A percentile compares a stretch with the other conserved stretches of the same genome.
phyloP scores from a whole-genome alignment of 345 rosid species.

The Gossypium bickii region DNA sequence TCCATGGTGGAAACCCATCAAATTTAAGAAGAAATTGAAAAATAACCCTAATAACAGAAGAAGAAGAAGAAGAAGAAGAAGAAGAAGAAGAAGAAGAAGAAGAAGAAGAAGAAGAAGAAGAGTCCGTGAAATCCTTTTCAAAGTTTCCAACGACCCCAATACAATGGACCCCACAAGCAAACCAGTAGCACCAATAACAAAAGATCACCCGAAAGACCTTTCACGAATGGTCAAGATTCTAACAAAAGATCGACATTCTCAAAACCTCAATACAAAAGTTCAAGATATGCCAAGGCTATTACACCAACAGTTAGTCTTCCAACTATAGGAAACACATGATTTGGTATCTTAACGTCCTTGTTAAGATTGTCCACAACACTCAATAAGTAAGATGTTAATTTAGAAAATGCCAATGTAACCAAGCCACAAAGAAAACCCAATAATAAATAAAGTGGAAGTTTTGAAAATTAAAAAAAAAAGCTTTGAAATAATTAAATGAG shows the following conservation, averaged over 20 bases:
- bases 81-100: no score
- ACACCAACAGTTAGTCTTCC: conserved; percentile 65
- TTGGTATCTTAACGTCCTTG: conserved; percentile 57
- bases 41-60: no score
- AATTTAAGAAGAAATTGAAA: no score
- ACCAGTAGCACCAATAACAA: conserved; percentile 12
- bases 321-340: conserved; percentile 60
- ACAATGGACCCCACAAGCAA: no score
- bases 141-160: no score
- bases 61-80: no score
- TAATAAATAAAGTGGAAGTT: conserved; percentile 82
- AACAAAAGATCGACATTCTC: conserved; percentile 81
- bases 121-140: no score
- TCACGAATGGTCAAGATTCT: conserved; percentile 75
- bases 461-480: conserved; percentile 35
- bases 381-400: conserved; percentile 67
- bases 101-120: no score
- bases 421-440: conserved; percentile 74
- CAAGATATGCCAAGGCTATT: conserved; percentile 78
- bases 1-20: no score
- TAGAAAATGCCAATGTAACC: conserved; percentile 67
- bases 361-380: conserved; percentile 49
- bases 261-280: conserved; percentile 92
- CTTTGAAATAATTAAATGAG: conserved; percentile 11
- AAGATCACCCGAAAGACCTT: conserved; percentile 69